phyloP scores from a whole-genome alignment of 805 yeast species.

The Kazachstania viticola region DNA sequence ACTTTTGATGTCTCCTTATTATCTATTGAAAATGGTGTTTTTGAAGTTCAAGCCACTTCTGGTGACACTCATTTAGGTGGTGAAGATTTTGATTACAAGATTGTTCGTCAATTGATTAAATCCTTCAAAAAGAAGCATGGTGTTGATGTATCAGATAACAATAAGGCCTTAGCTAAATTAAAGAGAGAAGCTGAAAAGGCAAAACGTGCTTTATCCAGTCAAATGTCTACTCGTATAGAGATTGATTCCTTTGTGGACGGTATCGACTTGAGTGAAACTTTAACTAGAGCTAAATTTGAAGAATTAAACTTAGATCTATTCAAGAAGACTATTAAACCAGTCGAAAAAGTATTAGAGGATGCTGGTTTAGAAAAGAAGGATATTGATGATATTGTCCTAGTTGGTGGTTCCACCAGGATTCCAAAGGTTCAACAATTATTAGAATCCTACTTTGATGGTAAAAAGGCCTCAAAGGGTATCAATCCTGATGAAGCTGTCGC shows the following conservation, averaged over 20 bases:
- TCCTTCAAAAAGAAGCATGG: constrained; percentile 86
- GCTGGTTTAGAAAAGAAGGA: constrained; percentile 79
- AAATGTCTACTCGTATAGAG: constrained; percentile 91
- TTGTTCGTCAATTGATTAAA: constrained; percentile 77
- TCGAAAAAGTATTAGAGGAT: constrained; percentile 90
- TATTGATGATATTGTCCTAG: constrained; percentile 88
- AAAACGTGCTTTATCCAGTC: constrained; percentile 89
- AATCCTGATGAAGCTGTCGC: constrained; percentile 99
- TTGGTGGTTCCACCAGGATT: constrained; percentile 99
- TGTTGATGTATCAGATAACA: constrained; percentile 70
- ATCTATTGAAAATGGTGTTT: constrained; percentile 83
- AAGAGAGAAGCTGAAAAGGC: constrained; percentile 98
- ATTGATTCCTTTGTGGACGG: constrained; percentile 93
- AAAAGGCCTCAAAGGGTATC: constrained; percentile 93
- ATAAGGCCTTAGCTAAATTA: constrained; percentile 82
- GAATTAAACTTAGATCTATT: constrained; percentile 88
- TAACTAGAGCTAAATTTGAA: constrained; percentile 96
- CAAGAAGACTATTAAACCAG: constrained; percentile 92
- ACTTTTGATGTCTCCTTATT: constrained; percentile 86
- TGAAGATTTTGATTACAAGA: constrained; percentile 88
- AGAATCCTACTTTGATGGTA: constrained; percentile 83
- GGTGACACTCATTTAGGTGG: constrained; percentile 98
- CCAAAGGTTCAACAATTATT: constrained; percentile 94
- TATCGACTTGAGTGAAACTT: constrained; percentile 86
- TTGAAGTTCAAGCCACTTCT: constrained; percentile 86